These are phyloP conservation scores for Amaranthus palmeri DNA, from an alignment of 148 eudicot genomes.

Conservation along the genomic window DNA sequence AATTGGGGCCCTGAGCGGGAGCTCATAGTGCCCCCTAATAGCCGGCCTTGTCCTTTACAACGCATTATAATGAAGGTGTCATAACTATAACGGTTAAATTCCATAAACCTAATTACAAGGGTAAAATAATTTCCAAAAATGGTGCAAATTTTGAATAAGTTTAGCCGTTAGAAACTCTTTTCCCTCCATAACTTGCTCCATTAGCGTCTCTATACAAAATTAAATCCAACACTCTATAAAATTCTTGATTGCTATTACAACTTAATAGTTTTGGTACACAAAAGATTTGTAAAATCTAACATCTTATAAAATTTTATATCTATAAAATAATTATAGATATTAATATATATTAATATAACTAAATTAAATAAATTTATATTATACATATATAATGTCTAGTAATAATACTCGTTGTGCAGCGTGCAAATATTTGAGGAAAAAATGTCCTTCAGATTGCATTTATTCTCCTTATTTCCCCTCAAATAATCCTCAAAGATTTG, in stretches of 20 bases:
- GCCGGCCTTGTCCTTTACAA: too few relatives aligned
- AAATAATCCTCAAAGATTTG: conserved; percentile 36
- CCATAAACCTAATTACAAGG: not conserved
- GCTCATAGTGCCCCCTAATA: too few relatives aligned
- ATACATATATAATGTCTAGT: conserved; percentile 10
- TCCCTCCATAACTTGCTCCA: conserved; percentile 7
- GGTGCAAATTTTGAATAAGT: not conserved
- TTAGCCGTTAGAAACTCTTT: conserved; percentile 17
- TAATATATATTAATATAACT: too few relatives aligned
- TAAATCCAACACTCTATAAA: not conserved
- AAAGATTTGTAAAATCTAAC: not conserved
- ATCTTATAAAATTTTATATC: not conserved
- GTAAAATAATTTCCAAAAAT: conserved; percentile 2
- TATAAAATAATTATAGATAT: not conserved
- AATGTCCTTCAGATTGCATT: conserved; percentile 49
- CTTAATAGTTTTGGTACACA: too few relatives aligned
- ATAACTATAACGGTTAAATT: not conserved
- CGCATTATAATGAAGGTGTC: too few relatives aligned
- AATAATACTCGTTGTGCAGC: conserved; percentile 41
- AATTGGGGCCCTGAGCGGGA: too few relatives aligned
- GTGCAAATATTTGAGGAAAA: conserved; percentile 55
- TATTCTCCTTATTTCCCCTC: conserved; percentile 55
- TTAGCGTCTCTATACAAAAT: not conserved
- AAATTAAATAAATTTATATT: too few relatives aligned
- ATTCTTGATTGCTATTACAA: not conserved